Evolutionary conservation across 371 early-diverging fungal genomes (phyloP), one percentile per base, ranked within the genome.

Genomic region (Mortierella sp.): DNA sequence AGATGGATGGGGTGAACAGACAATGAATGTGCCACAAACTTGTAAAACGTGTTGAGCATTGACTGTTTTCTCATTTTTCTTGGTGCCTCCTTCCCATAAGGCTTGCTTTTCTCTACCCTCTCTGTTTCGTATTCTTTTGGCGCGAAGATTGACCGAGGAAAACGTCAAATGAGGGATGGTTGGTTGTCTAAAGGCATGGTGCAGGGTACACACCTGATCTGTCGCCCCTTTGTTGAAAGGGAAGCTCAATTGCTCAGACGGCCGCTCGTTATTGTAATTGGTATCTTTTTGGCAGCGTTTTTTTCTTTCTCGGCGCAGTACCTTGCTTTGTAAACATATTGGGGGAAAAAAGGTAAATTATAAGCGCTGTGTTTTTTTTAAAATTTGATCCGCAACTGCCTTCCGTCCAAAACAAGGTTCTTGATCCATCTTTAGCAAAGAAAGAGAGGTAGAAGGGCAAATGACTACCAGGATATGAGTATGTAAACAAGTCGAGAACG

Each of bases 231-330:
- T 21, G 24, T 64, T 31, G 37, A 6, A 19, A 64, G 19, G 31
- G 37, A 64, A 59, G 64, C 64, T 64, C 64, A 64, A 64, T 64
- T 64, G 64, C 64, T 64, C 64, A 64, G 24, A 61, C 9, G 21
- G 37, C 21, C 64, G 24, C 13, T 21, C 13, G 53, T 8, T 55
- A 21, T 24, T 55, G 55, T 24, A 64, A 37, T 64, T 64, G 37
- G 37, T 64, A 64, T 37, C 24, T 21, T 64, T 64, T 37, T n/a
- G 24, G 3, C 37, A 37, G 3, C 9, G 11, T 37, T 21, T 37
- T 16, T 64, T 64, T 26, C 10, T 53, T 21, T 53, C 21, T 37
- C 64, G 40, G 64, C 37, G 64, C 37, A 64, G 64, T 64, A 48
- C 14, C 48, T 53, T 21, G 53, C 24, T 53, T 53, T 16, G 19